Evolutionary conservation across 2,329 filamentous ascomycete genomes (phyloP).

Genomic region (Fusarium haematococcum): DNA sequence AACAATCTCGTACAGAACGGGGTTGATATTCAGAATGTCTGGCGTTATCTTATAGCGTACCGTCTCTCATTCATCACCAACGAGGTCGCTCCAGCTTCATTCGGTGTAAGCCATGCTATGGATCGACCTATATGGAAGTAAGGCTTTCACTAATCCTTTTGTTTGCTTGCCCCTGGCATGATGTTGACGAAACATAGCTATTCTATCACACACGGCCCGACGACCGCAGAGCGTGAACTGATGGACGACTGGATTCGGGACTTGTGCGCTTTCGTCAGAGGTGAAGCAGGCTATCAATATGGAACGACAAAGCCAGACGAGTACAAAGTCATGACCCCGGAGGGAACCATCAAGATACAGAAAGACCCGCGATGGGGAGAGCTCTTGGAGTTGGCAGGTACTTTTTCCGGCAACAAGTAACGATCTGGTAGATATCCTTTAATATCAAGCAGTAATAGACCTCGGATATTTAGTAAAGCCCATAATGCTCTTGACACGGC

Average conservation of each 20-base stretch:
- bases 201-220: conserved; percentile 18
- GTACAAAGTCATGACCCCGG: conserved; percentile 19
- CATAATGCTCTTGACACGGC: not conserved
- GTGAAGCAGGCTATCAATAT: not conserved
- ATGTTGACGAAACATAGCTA: not conserved
- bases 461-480: not conserved
- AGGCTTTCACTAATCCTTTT: not conserved
- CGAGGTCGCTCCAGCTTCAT: conserved; percentile 20
- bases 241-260: conserved; percentile 21
- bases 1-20: conserved; percentile 15
- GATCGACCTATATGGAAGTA: conserved; percentile 27
- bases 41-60: conserved; percentile 22
- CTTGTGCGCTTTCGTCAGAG: conserved; percentile 10
- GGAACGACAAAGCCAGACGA: conserved; percentile 2
- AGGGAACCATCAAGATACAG: conserved; percentile 6
- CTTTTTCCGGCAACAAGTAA: conserved; percentile 5
- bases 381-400: conserved; percentile 8
- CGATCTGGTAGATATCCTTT: fast-evolving
- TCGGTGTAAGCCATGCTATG: conserved; percentile 27
- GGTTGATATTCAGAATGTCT: not conserved
- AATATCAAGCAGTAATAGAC: not conserved
- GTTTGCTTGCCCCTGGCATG: not conserved
- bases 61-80: conserved; percentile 19
- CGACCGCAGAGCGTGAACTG: not conserved
- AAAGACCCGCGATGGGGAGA: conserved; percentile 12